Conservation (phyloP, 1,139 yeast species). For the Debaryomyces udenii region DNA sequence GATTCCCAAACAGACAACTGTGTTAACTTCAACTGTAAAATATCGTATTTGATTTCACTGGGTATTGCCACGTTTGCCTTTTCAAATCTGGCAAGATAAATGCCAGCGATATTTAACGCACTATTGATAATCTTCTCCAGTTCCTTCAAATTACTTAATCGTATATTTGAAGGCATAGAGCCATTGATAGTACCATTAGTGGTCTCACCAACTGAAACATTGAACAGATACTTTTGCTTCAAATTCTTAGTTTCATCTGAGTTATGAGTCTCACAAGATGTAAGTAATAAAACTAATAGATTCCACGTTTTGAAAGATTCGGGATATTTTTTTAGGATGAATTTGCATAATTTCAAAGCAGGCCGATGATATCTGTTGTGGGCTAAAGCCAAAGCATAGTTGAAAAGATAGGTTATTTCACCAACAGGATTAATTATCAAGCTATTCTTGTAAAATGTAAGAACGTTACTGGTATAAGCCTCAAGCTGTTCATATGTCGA, state of each 20-base stretch:
- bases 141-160: constrained; percentile 21
- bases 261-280: constrained; percentile 32
- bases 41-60: constrained; percentile 51
- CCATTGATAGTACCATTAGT: constrained; percentile 9
- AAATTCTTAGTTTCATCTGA: constrained; percentile 16
- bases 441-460: constrained; percentile 36
- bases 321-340: constrained; percentile 46
- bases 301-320: constrained; percentile 53
- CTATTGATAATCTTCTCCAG: constrained; percentile 45
- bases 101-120: constrained; percentile 48
- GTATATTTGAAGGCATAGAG: background rate
- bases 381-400: constrained; percentile 43
- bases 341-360: constrained; percentile 44
- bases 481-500: constrained; percentile 26
- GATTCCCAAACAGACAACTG: constrained; percentile 73
- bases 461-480: constrained; percentile 20
- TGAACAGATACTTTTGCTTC: constrained; percentile 4
- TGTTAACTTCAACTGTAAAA: constrained; percentile 73
- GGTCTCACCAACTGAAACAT: constrained; percentile 7
- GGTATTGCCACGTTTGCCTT: constrained; percentile 34
- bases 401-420: constrained; percentile 32
- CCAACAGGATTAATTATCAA: constrained; percentile 47
- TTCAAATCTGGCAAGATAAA: constrained; percentile 36
- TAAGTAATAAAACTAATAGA: constrained; percentile 37
- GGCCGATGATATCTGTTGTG: constrained; percentile 28